Conservation (phyloP, 163 green algal genomes). For the Picocystis sp. region DNA sequence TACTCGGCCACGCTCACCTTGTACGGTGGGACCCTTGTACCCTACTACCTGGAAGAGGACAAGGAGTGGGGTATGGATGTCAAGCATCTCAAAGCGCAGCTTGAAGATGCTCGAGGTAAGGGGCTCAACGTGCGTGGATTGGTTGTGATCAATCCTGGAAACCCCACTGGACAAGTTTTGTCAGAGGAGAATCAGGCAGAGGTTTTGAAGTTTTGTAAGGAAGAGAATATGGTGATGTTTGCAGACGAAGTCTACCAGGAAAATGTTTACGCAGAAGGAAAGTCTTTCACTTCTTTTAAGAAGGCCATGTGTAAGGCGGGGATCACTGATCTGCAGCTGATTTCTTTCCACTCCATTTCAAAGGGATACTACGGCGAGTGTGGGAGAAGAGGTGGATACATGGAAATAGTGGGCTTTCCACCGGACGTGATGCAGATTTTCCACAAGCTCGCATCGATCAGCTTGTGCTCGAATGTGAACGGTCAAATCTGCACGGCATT, state of each 20-base stretch:
- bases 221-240: constrained; percentile 58
- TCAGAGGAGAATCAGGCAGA: constrained; percentile 39
- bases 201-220: constrained; percentile 45
- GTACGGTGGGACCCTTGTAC: constrained; percentile 51
- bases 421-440: constrained; percentile 17
- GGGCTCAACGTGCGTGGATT: constrained; percentile 55
- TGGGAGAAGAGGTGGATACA: constrained; percentile 77
- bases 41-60: constrained; percentile 56
- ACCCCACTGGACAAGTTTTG: constrained; percentile 68
- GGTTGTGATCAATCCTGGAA: constrained; percentile 93
- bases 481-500: constrained; percentile 55
- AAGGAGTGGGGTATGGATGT: constrained; percentile 40
- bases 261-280: constrained; percentile 54
- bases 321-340: constrained; percentile 34
- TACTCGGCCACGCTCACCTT: constrained; percentile 47
- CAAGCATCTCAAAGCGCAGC: constrained; percentile 21
- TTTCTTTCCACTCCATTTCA: constrained; percentile 70
- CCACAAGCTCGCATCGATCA: constrained; percentile 57
- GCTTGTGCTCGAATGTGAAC: constrained; percentile 56
- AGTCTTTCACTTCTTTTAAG: constrained; percentile 65
- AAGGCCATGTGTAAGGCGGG: constrained; percentile 29
- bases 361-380: constrained; percentile 75
- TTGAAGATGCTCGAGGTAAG: constrained; percentile 15
- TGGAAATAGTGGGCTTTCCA: constrained; percentile 51
- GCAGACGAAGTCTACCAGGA: constrained; percentile 83